Percentiles rank a stretch among this genome's conserved stretches.
Evolutionary conservation across 2,329 filamentous ascomycete genomes (phyloP).

Genomic region (Laburnicola sp.): DNA sequence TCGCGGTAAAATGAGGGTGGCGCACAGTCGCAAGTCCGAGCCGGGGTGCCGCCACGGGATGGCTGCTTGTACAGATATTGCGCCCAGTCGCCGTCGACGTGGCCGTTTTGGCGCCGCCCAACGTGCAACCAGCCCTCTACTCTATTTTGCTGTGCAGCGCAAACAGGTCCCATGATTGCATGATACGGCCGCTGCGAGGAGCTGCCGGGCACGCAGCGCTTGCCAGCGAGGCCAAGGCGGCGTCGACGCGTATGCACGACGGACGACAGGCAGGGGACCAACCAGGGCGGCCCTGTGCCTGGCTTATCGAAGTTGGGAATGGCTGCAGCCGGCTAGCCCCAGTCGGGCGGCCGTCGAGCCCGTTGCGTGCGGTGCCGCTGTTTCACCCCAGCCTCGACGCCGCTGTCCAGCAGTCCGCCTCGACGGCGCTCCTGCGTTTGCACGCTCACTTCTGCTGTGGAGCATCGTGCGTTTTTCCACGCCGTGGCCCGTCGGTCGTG

Average conservation of each 20-base stretch:
- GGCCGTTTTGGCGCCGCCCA: no score
- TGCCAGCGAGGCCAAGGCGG: not conserved
- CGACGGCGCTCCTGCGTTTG: no score
- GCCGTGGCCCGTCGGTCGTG: no score
- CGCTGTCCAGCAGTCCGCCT: not conserved
- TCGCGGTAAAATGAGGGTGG: conserved; percentile 5
- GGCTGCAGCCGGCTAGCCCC: not conserved
- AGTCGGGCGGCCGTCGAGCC: not conserved
- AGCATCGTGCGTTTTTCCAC: no score
- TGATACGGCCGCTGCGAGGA: no score
- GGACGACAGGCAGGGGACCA: not conserved
- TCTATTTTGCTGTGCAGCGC: no score
- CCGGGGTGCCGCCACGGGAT: not conserved
- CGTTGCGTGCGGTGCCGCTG: not conserved
- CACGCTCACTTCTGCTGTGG: no score
- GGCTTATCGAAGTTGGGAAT: not conserved
- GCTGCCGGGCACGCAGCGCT: no score
- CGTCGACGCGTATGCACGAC: not conserved
- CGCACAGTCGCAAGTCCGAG: not conserved
- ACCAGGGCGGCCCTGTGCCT: conserved; percentile 7
- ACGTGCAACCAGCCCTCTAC: no score
- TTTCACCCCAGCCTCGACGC: not conserved
- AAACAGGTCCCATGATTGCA: no score
- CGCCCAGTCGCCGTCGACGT: not conserved
- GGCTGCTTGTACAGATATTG: not conserved